Base-by-base conservation (phyloP, 805 yeast species). In the Lachancea kluyveri region DNA sequence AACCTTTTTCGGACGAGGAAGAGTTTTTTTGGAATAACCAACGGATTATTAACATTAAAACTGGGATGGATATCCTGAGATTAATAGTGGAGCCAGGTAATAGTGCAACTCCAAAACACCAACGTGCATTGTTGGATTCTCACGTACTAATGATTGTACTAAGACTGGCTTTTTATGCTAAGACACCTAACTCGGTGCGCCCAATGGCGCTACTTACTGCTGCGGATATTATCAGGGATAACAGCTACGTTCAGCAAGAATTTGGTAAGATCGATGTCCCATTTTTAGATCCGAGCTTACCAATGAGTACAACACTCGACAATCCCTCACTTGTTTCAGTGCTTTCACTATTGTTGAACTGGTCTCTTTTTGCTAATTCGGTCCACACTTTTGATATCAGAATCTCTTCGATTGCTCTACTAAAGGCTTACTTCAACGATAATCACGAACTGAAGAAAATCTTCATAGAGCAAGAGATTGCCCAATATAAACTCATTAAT, bases 191-290 rank as follows among this genome's bases (percentile, higher is more conserved):
- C 36, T 59, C 68, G 2, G 69, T 88, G 3, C 73, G 95, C 40
- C 70, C 81, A 1, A 52, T 67, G 11, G 82, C 95, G 0, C 63
- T 92, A 19, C 60, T 78, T 4, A 76, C 94, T 0, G 75, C 85
- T 2, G 87, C 94, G 2, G 90, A 80, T 41, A 62, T 88, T 19
- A 79, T 92, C 4, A 60, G 77, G 28, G 70, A 75, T 18, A 86
- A 87, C 52, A 57, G 66, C 3, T 71, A 65, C 2, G 69, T 82
- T 20, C 98, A 92, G 55, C 60, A 62, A 9, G 74, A 74, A 36
- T 80, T 90, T 45, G 68, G 86, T 1, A 77, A 76, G 33, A 77
- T 90, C 9, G 97, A 92, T 55, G 96, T 92, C 6, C 98, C 98
- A 0, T 85, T 79, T 50, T 66, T 88, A 34, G 96, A 86, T 48